These are phyloP conservation scores for Aspergillus haitiensis DNA, from an alignment of 495 filamentous ascomycete species.

Conservation along the genomic window DNA sequence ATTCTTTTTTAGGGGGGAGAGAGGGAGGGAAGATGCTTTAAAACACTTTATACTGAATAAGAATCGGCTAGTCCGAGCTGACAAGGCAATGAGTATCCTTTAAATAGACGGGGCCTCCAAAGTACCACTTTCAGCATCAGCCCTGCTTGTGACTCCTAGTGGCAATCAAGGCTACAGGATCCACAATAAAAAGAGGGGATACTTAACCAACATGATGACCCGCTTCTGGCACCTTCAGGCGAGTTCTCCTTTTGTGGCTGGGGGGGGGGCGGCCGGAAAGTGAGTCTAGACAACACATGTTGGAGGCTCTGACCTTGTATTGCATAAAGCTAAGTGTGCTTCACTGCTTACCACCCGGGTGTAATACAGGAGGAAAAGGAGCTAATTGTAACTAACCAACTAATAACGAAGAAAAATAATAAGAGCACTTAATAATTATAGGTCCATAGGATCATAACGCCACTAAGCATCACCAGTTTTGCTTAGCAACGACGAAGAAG, in stretches of 20 bases:
- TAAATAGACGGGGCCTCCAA: conserved; percentile 22
- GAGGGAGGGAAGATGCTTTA: conserved; percentile 24
- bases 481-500: background rate
- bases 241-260: conserved; percentile 9
- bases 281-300: conserved; percentile 14
- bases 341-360: no score
- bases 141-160: conserved; percentile 24
- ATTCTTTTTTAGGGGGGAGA: conserved; percentile 8
- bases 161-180: conserved; percentile 18
- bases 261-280: background rate
- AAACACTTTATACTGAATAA: conserved; percentile 15
- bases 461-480: background rate
- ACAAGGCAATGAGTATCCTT: conserved; percentile 24
- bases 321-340: background rate
- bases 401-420: background rate
- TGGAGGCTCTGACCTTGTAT: background rate
- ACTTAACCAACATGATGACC: conserved; percentile 7
- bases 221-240: conserved; percentile 12
- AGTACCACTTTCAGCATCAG: conserved; percentile 13
- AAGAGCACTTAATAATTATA: background rate
- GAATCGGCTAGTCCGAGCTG: conserved; percentile 17
- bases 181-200: conserved; percentile 18
- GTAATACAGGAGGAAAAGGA: no score
- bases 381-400: no score
- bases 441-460: background rate